These are phyloP conservation scores for Clonostachys chloroleuca DNA, from an alignment of 2,329 filamentous ascomycete species.

Conservation along the genomic window DNA sequence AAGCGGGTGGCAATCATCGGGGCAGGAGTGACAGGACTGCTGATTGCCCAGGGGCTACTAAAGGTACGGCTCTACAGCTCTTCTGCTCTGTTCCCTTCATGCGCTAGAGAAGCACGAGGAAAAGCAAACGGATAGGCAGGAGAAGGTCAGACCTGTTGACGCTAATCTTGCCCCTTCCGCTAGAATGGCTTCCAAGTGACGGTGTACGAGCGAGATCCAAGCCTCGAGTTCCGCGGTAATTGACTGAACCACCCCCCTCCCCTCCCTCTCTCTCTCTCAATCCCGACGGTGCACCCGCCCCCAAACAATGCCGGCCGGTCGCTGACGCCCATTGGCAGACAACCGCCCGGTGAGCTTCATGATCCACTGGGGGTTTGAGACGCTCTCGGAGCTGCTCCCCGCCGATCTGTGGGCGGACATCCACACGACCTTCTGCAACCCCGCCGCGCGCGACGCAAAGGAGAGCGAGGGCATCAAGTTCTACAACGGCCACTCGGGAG, in stretches of 20 bases:
- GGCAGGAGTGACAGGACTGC: constrained; percentile 5
- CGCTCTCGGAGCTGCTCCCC: constrained; percentile 1
- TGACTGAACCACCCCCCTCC: neutral
- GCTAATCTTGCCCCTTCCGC: neutral
- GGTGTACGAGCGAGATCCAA: neutral
- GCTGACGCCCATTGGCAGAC: neutral
- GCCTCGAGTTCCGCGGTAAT: neutral
- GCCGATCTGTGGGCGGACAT: constrained; percentile 1
- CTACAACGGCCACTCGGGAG: constrained; percentile 3
- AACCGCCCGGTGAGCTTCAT: constrained; percentile 4
- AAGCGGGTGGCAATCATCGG: neutral
- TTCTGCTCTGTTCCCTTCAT: neutral
- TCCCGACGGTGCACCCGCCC: too few relatives aligned
- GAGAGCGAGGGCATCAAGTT: constrained; percentile 2
- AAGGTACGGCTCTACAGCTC: neutral
- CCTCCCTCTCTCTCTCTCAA: too few relatives aligned
- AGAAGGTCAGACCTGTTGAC: neutral
- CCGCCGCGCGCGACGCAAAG: neutral
- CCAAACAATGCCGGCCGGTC: too few relatives aligned
- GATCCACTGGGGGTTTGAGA: constrained; percentile 4
- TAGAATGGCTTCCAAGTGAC: constrained; percentile 1
- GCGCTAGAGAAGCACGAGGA: too few relatives aligned
- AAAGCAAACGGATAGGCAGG: too few relatives aligned
- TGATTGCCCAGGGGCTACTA: constrained; percentile 6
- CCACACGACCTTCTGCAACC: constrained; percentile 3